Conservation (phyloP, 2,329 filamentous ascomycete species). For the Xylariaceae sp. region DNA sequence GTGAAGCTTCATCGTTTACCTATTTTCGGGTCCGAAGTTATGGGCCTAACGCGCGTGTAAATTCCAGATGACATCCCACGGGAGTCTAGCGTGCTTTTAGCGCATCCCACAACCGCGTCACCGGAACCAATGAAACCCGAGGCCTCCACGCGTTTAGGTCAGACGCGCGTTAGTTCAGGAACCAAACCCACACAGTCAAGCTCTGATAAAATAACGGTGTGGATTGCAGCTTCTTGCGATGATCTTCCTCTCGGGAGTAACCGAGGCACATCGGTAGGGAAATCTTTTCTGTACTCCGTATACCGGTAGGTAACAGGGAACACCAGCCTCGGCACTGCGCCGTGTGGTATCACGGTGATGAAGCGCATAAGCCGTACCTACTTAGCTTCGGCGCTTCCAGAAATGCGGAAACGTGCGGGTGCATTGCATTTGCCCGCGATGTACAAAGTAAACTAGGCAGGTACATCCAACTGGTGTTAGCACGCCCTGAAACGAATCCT, state of each 20-base stretch:
- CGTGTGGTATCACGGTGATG: neutral
- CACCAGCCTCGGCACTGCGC: neutral
- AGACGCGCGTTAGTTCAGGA: neutral
- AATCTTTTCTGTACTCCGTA: neutral
- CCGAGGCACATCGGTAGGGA: neutral
- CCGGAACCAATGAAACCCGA: neutral
- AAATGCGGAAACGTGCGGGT: neutral
- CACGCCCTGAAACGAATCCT: neutral
- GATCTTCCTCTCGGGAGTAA: neutral
- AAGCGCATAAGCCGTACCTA: neutral
- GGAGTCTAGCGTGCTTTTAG: neutral
- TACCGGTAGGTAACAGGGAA: neutral
- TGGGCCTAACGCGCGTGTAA: neutral
- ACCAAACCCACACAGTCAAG: too few species aligned
- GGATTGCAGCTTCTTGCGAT: neutral
- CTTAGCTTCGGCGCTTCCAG: neutral
- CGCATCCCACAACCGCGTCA: neutral
- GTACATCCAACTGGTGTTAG: neutral
- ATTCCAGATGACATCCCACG: neutral
- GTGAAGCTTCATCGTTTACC: too few species aligned
- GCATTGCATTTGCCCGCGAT: neutral
- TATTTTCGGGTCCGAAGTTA: too few species aligned
- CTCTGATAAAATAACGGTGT: neutral
- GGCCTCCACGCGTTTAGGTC: neutral
- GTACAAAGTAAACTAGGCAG: neutral